phyloP scores from a whole-genome alignment of 1,139 yeast genomes.

The Candida gigantensis region DNA sequence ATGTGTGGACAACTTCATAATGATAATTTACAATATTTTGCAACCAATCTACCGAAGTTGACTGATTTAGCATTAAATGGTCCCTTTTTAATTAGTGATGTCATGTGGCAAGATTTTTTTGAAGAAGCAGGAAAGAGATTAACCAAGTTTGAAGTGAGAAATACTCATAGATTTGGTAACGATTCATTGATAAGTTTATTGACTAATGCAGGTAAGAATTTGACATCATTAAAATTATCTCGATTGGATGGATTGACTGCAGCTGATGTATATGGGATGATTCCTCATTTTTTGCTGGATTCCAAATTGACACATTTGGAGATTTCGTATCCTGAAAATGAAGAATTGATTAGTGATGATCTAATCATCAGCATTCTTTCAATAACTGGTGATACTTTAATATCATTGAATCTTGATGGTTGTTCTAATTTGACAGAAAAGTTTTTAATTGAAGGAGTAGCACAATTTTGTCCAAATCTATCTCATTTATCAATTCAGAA shows the following conservation, averaged over 20 bases:
- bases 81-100: constrained; percentile 77
- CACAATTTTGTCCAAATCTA: constrained; percentile 56
- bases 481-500: constrained; percentile 53
- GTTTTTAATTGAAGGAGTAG: constrained; percentile 58
- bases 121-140: constrained; percentile 37
- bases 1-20: constrained; percentile 95
- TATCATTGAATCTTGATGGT: constrained; percentile 64
- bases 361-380: constrained; percentile 62
- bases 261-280: constrained; percentile 56
- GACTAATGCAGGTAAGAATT: constrained; percentile 57
- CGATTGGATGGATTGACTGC: constrained; percentile 71
- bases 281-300: constrained; percentile 60
- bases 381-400: constrained; percentile 62
- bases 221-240: constrained; percentile 53
- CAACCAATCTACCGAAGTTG: constrained; percentile 57
- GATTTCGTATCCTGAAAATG: constrained; percentile 65
- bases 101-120: constrained; percentile 76
- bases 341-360: constrained; percentile 73
- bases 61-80: constrained; percentile 69
- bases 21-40: constrained; percentile 65
- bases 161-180: constrained; percentile 81
- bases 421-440: constrained; percentile 71
- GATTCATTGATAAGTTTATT: constrained; percentile 64
- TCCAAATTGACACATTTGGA: constrained; percentile 58
- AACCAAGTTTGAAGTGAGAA: constrained; percentile 58